Percentiles rank a stretch among this genome's conserved stretches.
Conservation (phyloP, 129 eudicot species). For the Deinandra increscens region DNA sequence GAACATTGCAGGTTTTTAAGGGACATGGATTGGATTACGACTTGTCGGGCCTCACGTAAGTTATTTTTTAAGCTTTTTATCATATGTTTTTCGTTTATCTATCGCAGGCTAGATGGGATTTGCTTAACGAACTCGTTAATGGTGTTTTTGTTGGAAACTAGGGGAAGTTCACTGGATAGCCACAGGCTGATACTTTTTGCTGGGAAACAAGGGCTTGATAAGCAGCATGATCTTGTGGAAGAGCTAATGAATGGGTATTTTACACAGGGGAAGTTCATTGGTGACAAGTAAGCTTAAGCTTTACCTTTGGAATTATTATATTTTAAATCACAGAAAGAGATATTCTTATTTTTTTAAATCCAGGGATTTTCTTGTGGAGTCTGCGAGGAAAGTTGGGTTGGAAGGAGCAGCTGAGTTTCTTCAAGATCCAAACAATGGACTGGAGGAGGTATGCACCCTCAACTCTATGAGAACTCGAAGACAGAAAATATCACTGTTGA, state of each 20-base stretch:
- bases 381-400: conserved; percentile 79
- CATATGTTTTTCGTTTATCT: neutral
- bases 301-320: neutral
- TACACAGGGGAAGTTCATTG: conserved; percentile 79
- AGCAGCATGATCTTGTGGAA: conserved; percentile 81
- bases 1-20: conserved; percentile 57
- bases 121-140: neutral
- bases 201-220: conserved; percentile 77
- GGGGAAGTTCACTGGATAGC: conserved; percentile 90
- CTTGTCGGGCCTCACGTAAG: conserved; percentile 89
- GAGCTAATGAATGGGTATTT: conserved; percentile 89
- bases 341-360: conserved; percentile 4
- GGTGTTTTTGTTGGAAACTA: conserved; percentile 29
- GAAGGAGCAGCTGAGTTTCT: conserved; percentile 91
- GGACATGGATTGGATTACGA: conserved; percentile 71
- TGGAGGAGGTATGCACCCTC: conserved; percentile 59
- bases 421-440: conserved; percentile 72
- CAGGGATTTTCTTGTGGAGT: conserved; percentile 79
- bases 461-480: neutral
- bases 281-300: conserved; percentile 68
- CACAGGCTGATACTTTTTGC: conserved; percentile 91
- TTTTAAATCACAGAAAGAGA: neutral
- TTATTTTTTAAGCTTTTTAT: neutral
- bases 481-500: neutral
- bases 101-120: neutral